Evolutionary conservation across 2,329 filamentous ascomycete genomes (phyloP).

Genomic region (Coniochaeta sp.): DNA sequence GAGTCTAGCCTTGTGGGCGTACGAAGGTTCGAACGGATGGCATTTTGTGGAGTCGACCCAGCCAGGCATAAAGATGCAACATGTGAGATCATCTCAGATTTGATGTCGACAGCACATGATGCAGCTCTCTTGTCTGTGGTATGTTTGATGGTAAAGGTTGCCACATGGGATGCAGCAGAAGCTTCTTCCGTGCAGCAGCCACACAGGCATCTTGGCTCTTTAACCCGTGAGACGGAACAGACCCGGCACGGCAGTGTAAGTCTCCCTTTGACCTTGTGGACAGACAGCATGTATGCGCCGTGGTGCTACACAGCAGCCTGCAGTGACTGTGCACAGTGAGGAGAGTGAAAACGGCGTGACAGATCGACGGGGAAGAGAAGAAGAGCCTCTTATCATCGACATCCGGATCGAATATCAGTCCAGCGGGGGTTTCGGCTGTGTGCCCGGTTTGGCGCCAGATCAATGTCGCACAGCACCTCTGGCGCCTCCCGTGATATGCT

Average conservation of each 20-base stretch:
- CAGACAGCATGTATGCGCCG: neutral
- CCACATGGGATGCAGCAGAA: no score
- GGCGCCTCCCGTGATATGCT: neutral
- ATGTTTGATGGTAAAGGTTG: neutral
- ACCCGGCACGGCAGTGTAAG: neutral
- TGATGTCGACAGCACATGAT: no score
- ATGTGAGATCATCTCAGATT: conserved; percentile 1
- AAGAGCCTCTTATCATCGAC: neutral
- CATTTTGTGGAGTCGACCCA: neutral
- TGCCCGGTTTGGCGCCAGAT: neutral
- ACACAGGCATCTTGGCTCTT: no score
- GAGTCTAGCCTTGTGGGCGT: neutral
- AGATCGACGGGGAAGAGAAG: neutral
- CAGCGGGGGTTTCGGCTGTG: neutral
- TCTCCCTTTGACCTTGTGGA: neutral
- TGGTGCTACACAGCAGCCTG: neutral
- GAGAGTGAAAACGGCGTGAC: no score
- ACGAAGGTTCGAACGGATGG: neutral
- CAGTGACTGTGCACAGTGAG: no score
- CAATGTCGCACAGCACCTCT: neutral
- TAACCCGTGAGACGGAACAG: neutral
- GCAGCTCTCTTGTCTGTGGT: no score
- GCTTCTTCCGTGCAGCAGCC: neutral
- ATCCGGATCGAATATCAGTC: no score
- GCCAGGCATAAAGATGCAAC: no score